Evolutionary conservation across 2,329 filamentous ascomycete species (phyloP), one percentile per base, ranked within the genome.

Genomic region (Pezicula rhizophila): DNA sequence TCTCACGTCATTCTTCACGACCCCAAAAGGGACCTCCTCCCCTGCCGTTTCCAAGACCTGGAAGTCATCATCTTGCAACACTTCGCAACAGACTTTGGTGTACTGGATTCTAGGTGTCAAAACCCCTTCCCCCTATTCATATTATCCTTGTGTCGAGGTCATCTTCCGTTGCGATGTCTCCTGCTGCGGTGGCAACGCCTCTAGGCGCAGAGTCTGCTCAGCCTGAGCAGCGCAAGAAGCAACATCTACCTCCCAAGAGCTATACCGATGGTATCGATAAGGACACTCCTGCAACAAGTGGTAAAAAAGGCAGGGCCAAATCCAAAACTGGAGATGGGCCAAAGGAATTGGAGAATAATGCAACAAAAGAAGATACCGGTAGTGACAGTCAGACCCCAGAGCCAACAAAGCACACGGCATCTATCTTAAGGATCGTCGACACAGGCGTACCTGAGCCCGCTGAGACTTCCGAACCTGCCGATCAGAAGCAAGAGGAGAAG

Each of bases 201-300:
- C 53, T 55, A 34, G 60, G 56, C 46, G 37, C 60, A 6, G 64
- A 67, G 52, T 63, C 67, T 25, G 59, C 66, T 23, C 35, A 57
- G 11, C 60, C 64, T 11, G 54, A 60, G 45, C 64, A 63, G 37
- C 64, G 63, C 49, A 53, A 62, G 51, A 58, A 63, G 47, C 50
- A 63, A 25, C 48, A 64, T 38, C 59, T 68, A 8, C 58, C 63
- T 35, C 69, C 55, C 12, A 72, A 70, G 52, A 68, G 65, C 23
- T 70, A 70, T 49, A 67, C 64, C 41, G 65, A 66, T 54, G 68
- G 60, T 26, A 60, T 56, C 4, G 57, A 64, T 46, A 53, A 60
- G 43, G 50, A 51, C 15, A 40, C 53, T 42, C 49, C 45, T 6
- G 25, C 41, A n/a, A 42, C 20, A 12, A 25, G 40, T n/a, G 11